Evolutionary conservation across 805 yeast genomes (phyloP), one percentile per base, ranked within the genome.

Genomic region (Kodamaea hsintzibuensis): DNA sequence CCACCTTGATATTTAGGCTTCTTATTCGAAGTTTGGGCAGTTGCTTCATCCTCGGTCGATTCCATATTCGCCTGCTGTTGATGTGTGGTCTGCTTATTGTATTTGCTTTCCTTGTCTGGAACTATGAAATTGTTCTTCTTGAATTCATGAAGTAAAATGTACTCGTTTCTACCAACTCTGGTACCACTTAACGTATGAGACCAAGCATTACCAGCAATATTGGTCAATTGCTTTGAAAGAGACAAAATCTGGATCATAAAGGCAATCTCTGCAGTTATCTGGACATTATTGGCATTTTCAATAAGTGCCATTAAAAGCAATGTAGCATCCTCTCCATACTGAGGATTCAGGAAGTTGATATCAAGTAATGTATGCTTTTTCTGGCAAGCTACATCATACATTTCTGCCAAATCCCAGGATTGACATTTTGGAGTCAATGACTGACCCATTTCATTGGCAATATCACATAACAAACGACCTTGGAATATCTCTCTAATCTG

Each of bases 181-280:
- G 98, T 91, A 71, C 99, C 99, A 50, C 91, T 86, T 49, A 95
- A 77, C 0, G 99, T 95, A 58, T 90, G 91, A 1, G 96, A 82
- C 99, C 99, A 95, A 0, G 97, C 93, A 68, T 95, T 95, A 62
- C 99, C 99, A 1, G 98, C 98, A 57, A 95, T 77, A 60, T 87
- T 88, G 1, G 99, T 95, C 63, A 95, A 77, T 65, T 92, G 97
- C 62, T 90, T 90, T 0, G 98, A 89, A 51, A 95, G 77, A 1
- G 98, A 90, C 51, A 95, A 72, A 55, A 95, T 86, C 70, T 95
- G 98, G 52, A 85, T 83, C 57, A 87, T 79, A 65, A 91, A 85
- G 0, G 97, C 91, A 53, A 95, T 76, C 52, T 88, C 88, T 2
- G 91, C 89, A 14, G 90, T 78, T 47, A 88, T 84, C 55, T 80